These are phyloP conservation scores for Lachnellula hyalina DNA, from an alignment of 2,329 filamentous ascomycete species.

Conservation along the genomic window DNA sequence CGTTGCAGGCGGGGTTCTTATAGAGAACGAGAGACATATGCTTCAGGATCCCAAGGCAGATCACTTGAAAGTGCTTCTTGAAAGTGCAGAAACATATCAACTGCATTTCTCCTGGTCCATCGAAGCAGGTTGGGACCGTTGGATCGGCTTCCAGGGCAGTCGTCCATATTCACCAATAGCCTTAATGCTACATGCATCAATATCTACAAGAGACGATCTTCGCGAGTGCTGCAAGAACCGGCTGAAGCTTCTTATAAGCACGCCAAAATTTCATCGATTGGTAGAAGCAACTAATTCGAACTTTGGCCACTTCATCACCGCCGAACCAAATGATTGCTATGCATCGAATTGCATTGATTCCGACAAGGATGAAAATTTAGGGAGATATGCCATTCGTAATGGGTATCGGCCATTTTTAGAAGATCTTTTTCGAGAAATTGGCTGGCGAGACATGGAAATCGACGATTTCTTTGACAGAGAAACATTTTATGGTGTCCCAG, in stretches of 20 bases:
- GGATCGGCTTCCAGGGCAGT: too few relatives aligned
- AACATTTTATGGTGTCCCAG: background rate
- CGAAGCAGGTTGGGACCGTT: too few relatives aligned
- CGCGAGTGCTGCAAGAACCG: background rate
- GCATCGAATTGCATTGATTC: background rate
- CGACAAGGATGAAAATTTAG: background rate
- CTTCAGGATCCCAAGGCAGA: background rate
- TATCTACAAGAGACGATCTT: background rate
- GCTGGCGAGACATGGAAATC: background rate
- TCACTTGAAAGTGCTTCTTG: background rate
- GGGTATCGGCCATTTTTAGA: background rate
- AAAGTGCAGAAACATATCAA: background rate
- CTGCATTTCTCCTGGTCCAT: too few relatives aligned
- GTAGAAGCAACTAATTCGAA: background rate
- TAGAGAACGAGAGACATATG: background rate
- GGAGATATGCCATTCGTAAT: background rate
- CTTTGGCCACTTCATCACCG: background rate
- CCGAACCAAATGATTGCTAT: background rate
- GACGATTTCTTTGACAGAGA: background rate
- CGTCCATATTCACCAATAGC: too few relatives aligned
- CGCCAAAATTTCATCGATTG: background rate
- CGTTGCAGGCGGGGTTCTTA: accelerated
- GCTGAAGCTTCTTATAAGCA: background rate
- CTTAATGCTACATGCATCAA: too few relatives aligned
- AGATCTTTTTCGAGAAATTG: background rate